Base-by-base conservation (phyloP, 176 grass and related monocot species). In the Luzula sylvatica region DNA sequence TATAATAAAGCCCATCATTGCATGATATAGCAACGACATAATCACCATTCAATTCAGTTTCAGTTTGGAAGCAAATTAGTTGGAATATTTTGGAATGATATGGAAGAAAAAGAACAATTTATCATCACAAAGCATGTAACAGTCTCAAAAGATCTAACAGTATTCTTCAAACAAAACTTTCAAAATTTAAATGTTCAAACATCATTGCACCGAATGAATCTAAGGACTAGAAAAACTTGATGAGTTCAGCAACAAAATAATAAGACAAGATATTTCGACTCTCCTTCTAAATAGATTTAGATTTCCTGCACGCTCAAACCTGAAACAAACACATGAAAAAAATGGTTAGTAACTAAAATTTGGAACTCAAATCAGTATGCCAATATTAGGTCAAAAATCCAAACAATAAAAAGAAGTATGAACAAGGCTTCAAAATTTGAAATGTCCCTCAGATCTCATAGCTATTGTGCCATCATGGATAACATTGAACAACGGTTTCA, bases 361-460 rank as follows among this genome's bases (percentile, higher is more conserved):
- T 27, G 20, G 24, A 62, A 9, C n/a, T 19, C 18, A 38, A 3
- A 0, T 24, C 23, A 18, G 0, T 2, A 7, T 14, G 19, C 20
- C n/a, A 2, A 15, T 23, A 43, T 9, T 17, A 20, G 14, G n/a
- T n/a, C n/a, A n/a, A n/a, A n/a, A n/a, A n/a, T 7, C 22, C 27
- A 42, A 83, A 2, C 1, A 11, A 1, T 35, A 26, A 6, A 42
- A 39, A 53, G 8, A 32, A 1, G 1, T 13, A 29, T 27, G 7
- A 46, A 19, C 5, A 1, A 2, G 2, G 20, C 23, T 0, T 28
- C 6, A 27, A 5, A 15, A 18, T 14, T 51, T 13, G 40, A 3
- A 66, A 30, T 15, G 61, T 23, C 76, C 82, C 82, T 81, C 82
- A 3, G 82, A 86, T 86, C 82, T 86, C 82, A 86, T 86, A 86